A percentile compares a stretch with the other conserved stretches of the same genome.
Conservation (phyloP, 2,329 filamentous ascomycete genomes). For the Hypoxylon rubiginosum region DNA sequence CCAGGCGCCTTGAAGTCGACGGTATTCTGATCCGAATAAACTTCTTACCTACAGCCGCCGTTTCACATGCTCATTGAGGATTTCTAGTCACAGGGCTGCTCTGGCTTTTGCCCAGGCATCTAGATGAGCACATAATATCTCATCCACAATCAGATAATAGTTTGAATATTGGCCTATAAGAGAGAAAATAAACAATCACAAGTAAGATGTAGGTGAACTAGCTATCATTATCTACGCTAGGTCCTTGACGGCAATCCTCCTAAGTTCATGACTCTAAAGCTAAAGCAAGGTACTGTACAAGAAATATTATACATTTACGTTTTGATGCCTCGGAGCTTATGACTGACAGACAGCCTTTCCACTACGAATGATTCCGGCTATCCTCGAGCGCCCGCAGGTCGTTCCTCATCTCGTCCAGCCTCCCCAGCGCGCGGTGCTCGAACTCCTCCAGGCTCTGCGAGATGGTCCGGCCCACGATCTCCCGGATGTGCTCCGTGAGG, state of each 20-base stretch:
- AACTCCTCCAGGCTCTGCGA: constrained; percentile 8
- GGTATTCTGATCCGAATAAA: background rate
- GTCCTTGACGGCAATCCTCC: no score
- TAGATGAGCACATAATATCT: no score
- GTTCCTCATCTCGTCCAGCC: background rate
- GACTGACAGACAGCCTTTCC: no score
- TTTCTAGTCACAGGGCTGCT: no score
- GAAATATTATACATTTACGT: background rate
- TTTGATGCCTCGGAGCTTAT: background rate
- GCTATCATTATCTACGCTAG: background rate
- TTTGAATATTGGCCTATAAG: no score
- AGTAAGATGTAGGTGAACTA: background rate
- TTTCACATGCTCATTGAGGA: no score
- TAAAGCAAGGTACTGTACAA: no score
- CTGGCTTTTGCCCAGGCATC: no score
- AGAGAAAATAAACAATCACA: no score
- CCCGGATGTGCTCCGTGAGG: constrained; percentile 12
- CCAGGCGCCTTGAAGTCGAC: background rate
- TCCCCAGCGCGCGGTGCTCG: background rate
- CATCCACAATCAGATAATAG: no score
- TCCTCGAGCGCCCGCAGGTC: background rate
- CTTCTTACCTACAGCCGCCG: no score
- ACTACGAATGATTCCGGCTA: background rate
- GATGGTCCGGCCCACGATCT: constrained; percentile 13
- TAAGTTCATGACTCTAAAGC: no score